Conservation (phyloP, 1,139 yeast genomes). For the Zygoascus sp. region DNA sequence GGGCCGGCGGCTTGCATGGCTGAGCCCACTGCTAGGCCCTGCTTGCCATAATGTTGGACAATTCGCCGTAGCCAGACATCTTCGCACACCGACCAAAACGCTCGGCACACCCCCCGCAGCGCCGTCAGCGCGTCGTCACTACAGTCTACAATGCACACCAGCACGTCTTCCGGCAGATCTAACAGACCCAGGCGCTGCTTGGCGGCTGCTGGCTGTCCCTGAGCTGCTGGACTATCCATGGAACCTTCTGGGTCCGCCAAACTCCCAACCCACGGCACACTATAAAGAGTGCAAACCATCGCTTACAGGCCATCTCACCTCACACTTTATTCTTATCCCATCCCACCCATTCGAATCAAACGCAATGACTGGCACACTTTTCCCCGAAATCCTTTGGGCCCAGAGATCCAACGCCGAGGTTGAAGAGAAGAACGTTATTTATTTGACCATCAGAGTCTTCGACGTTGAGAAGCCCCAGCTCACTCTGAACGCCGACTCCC, state of each 20-base stretch:
- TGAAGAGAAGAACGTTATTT: slow-evolving; percentile 66
- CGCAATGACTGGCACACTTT: slow-evolving; percentile 14
- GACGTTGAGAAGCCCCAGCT: slow-evolving; percentile 65
- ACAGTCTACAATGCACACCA: slow-evolving; percentile 15
- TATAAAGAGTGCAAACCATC: background rate
- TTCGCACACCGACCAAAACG: slow-evolving; percentile 16
- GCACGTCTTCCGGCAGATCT: slow-evolving; percentile 16
- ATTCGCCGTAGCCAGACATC: slow-evolving; percentile 16
- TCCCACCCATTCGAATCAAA: background rate
- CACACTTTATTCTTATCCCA: background rate
- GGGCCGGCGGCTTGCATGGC: background rate
- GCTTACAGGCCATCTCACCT: background rate
- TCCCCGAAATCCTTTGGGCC: slow-evolving; percentile 73
- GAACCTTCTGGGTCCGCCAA: slow-evolving; percentile 1
- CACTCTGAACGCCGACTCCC: slow-evolving; percentile 53
- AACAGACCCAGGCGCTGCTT: slow-evolving; percentile 2
- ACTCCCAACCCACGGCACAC: background rate
- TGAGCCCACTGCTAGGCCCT: slow-evolving; percentile 17
- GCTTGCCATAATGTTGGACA: slow-evolving; percentile 14
- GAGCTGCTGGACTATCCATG: background rate
- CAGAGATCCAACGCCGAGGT: slow-evolving; percentile 81
- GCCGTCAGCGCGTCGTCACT: slow-evolving; percentile 3
- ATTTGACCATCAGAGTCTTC: slow-evolving; percentile 66
- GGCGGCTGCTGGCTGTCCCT: too few relatives aligned
- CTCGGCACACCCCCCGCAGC: slow-evolving; percentile 16